These are phyloP conservation scores for Neofusicoccum umdonicola DNA, from an alignment of 2,329 filamentous ascomycete species.

Conservation along the genomic window DNA sequence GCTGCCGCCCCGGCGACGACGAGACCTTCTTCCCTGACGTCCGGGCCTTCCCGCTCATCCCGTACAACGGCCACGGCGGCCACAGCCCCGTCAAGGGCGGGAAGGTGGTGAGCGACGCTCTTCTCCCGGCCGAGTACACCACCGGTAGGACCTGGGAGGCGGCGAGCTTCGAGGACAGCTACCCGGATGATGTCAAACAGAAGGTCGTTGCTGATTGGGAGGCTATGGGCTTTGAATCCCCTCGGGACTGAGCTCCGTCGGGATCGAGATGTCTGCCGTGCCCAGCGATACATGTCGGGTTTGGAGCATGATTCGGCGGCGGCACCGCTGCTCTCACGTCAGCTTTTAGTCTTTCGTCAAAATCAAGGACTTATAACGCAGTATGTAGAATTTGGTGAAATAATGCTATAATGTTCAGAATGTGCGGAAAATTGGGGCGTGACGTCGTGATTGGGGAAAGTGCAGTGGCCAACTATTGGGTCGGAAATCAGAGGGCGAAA, in stretches of 20 bases:
- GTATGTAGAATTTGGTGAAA: too few relatives aligned
- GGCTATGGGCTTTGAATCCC: not conserved
- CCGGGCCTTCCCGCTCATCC: constrained; percentile 44
- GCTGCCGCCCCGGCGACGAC: constrained; percentile 45
- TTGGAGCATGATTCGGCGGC: too few relatives aligned
- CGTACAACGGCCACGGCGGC: constrained; percentile 48
- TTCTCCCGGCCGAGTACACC: constrained; percentile 33
- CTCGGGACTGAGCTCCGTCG: not conserved
- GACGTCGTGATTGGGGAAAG: too few relatives aligned
- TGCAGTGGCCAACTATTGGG: too few relatives aligned
- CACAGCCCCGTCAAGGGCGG: constrained; percentile 35
- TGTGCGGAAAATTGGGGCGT: too few relatives aligned
- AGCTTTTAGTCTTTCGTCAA: too few relatives aligned
- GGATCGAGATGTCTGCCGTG: too few relatives aligned
- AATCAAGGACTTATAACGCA: too few relatives aligned
- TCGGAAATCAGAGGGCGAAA: too few relatives aligned
- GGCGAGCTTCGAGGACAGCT: constrained; percentile 35
- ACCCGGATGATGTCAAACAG: constrained; percentile 41
- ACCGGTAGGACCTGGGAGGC: constrained; percentile 36
- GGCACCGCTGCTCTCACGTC: too few relatives aligned
- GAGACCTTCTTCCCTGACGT: constrained; percentile 49
- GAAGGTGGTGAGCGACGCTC: constrained; percentile 48
- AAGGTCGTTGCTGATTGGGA: constrained; percentile 40
- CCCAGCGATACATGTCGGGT: too few relatives aligned
- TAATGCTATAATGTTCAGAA: too few relatives aligned